phyloP scores from a whole-genome alignment of 345 rosid species.

The Ceriops zippeliana region DNA sequence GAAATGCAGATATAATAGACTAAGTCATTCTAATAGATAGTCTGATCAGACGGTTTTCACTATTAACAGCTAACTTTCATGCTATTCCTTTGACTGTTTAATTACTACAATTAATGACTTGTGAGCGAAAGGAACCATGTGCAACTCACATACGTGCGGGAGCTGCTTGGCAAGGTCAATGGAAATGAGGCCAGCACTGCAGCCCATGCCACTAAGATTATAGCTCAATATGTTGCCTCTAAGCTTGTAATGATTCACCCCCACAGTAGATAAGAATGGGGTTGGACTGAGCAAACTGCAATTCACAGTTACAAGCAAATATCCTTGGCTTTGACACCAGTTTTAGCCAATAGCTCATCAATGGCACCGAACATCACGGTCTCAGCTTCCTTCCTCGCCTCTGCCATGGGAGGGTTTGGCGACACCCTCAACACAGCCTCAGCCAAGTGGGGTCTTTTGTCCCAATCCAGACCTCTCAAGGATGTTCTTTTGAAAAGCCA shows the following conservation, averaged over 20 bases:
- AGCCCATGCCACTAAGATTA: constrained; percentile 69
- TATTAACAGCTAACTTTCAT: too few relatives aligned
- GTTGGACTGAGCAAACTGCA: constrained; percentile 66
- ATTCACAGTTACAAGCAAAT: constrained; percentile 57
- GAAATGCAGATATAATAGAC: too few relatives aligned
- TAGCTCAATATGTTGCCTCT: constrained; percentile 57
- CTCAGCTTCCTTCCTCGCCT: constrained; percentile 64
- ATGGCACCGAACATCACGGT: constrained; percentile 57
- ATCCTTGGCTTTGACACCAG: constrained; percentile 55
- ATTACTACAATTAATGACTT: too few relatives aligned
- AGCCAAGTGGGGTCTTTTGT: constrained; percentile 53
- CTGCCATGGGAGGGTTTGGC: constrained; percentile 50
- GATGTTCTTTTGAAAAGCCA: constrained; percentile 77
- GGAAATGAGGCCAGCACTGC: constrained; percentile 64
- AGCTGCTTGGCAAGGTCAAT: constrained; percentile 64
- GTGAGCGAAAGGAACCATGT: too few relatives aligned
- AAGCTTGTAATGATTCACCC: constrained; percentile 55
- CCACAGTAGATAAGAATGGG: constrained; percentile 57
- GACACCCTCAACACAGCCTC: constrained; percentile 52
- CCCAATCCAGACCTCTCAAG: constrained; percentile 55
- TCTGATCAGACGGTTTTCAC: too few relatives aligned
- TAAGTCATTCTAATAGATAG: too few relatives aligned
- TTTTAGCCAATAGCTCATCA: constrained; percentile 53
- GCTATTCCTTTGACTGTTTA: too few relatives aligned
- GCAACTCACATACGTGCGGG: too few relatives aligned